A percentile compares a stretch with the other conserved stretches of the same genome.
Evolutionary conservation across 2,329 filamentous ascomycete species (phyloP).

Genomic region (Fusarium denticulatum): DNA sequence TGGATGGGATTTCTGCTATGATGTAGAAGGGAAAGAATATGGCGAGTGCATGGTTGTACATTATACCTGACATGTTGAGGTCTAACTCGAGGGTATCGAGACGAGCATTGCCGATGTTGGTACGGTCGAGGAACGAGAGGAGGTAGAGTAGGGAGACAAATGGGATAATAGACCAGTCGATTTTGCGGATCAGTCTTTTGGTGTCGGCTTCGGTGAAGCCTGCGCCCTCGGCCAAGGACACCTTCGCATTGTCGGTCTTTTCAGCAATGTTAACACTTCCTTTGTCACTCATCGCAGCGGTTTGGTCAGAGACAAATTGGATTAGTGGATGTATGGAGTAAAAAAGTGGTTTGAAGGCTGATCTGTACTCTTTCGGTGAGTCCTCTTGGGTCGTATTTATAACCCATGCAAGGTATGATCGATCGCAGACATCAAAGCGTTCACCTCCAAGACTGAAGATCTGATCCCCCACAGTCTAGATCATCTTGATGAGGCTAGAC

Average conservation of each 20-base stretch:
- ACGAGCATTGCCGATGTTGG: slow-evolving; percentile 8
- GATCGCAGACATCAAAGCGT: background rate
- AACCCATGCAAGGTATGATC: rapidly evolving
- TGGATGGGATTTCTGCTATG: slow-evolving; percentile 60
- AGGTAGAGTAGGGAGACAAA: slow-evolving; percentile 2
- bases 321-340: background rate
- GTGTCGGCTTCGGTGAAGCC: background rate
- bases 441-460: background rate
- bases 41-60: slow-evolving; percentile 1
- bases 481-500: background rate
- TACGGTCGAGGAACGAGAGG: background rate
- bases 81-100: background rate
- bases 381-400: background rate
- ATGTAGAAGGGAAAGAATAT: slow-evolving; percentile 61
- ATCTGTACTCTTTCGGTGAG: background rate
- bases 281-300: background rate
- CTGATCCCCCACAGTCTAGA: background rate
- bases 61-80: background rate
- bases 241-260: background rate
- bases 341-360: background rate
- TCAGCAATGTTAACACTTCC: background rate
- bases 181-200: background rate
- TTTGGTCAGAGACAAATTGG: background rate
- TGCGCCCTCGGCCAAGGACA: background rate
- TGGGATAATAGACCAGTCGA: slow-evolving; percentile 1